Evolutionary conservation across 1,284 basidiomycete species (phyloP), one percentile per base, ranked within the genome.

Genomic region (Neolentinus lepideus): DNA sequence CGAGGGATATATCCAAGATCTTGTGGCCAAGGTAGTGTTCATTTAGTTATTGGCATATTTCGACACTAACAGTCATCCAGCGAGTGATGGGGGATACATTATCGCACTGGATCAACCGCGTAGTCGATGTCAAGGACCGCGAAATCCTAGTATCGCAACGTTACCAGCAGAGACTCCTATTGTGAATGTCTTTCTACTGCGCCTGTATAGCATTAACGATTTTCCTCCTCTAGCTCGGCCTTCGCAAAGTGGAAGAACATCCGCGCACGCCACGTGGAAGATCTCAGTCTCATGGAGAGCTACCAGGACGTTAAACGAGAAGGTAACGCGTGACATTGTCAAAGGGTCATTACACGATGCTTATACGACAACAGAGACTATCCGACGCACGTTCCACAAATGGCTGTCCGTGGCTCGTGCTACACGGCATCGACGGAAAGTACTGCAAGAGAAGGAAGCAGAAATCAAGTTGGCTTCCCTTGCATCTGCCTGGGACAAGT

Each of bases 261-360:
- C 33, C 80, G 77, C 61, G 70, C 75, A 47, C 80, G 83, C 16
- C 87, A 88, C 63, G 76, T 77, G 4, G 85, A 90, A 64, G 81
- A 84, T 58, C 67, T 85, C 1, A 84, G 81, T 61, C 77, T 92
- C n/a, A 80, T 92, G 77, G 84, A 90, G 64, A 91, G 86, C 64
- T 88, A 89, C 65, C 79, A 85, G 58, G 79, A 85, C 58, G 80
- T 92, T 51, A 90, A 88, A 67, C 78, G 79, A 51, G 87, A 89
- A 77, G 88, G 89, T 83, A 62, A 31, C n/a, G 66, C 29, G 12
- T 58, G 11, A 25, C 52, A 38, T 33, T 29, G 9, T 25, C 4
- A 22, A 11, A 9, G 24, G 9, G 22, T 9, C 10, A 61, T 38
- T 33, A 21, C 33, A 10, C 29, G 6, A 3, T 50, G 24, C 22